These are phyloP conservation scores for Aspergillus hortae DNA, from an alignment of 2,329 filamentous ascomycete species.

Conservation along the genomic window DNA sequence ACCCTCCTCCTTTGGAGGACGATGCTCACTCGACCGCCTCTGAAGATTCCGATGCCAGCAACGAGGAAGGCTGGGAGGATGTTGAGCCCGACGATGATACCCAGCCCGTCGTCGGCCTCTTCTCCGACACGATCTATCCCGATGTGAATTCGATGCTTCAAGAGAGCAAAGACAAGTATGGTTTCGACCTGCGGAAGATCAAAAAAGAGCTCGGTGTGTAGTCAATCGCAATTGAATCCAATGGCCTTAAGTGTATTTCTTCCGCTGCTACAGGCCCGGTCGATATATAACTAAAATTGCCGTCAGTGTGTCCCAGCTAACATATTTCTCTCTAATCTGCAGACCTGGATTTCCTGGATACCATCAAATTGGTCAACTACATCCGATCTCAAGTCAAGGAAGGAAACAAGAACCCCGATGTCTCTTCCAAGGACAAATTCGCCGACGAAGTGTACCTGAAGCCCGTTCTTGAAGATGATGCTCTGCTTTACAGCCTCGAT, in stretches of 20 bases:
- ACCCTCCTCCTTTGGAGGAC: constrained; percentile 19
- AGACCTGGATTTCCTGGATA: constrained; percentile 68
- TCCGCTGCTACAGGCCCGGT: constrained; percentile 5
- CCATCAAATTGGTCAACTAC: constrained; percentile 73
- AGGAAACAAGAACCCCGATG: constrained; percentile 48
- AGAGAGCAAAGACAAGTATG: constrained; percentile 63
- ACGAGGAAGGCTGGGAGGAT: constrained; percentile 56
- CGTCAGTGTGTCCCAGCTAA: constrained; percentile 10
- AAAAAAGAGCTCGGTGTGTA: constrained; percentile 50
- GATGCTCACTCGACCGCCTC: constrained; percentile 30
- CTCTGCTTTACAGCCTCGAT: constrained; percentile 80
- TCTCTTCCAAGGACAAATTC: constrained; percentile 61
- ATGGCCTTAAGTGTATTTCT: constrained; percentile 7
- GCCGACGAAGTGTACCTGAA: constrained; percentile 77
- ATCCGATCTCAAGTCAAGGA: constrained; percentile 47
- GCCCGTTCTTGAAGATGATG: constrained; percentile 84
- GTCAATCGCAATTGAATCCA: constrained; percentile 12
- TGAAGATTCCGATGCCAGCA: constrained; percentile 45
- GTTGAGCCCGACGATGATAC: constrained; percentile 61
- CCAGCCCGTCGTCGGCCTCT: constrained; percentile 63
- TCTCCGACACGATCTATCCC: constrained; percentile 64
- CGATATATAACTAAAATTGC: constrained; percentile 7
- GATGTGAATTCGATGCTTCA: constrained; percentile 63
- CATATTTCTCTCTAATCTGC: constrained; percentile 28
- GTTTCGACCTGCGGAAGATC: constrained; percentile 64